A percentile compares a stretch with the other conserved stretches of the same genome.
Conservation (phyloP, 2,329 filamentous ascomycete genomes). For the Nakataea oryzae region DNA sequence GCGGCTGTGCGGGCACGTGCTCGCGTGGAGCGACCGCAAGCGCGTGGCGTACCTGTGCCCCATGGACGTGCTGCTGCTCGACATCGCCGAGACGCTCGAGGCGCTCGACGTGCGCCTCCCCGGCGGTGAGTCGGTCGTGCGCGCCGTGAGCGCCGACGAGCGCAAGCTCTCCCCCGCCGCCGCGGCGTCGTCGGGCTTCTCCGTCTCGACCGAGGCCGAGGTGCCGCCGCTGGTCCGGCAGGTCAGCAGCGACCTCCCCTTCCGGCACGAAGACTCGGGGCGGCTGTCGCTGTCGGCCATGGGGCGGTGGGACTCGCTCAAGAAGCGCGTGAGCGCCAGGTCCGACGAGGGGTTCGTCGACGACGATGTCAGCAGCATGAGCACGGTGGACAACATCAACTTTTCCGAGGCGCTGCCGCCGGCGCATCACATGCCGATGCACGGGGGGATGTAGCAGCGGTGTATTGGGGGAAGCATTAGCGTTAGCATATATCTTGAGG, state of each 20-base stretch:
- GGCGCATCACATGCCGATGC: neutral
- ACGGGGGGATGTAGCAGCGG: neutral
- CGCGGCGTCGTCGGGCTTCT: neutral
- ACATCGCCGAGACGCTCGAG: conserved; percentile 71
- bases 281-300: neutral
- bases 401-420: neutral
- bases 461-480: neutral
- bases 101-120: conserved; percentile 64
- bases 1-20: conserved; percentile 76
- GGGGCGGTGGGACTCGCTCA: neutral
- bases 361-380: conserved; percentile 3
- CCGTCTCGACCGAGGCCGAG: neutral
- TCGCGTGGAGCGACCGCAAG: conserved; percentile 77
- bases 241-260: neutral
- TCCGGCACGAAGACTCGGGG: neutral
- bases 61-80: conserved; percentile 81
- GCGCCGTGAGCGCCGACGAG: conserved; percentile 11
- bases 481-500: neutral
- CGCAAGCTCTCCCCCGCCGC: neutral
- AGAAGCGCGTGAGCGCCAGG: neutral
- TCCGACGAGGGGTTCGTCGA: neutral
- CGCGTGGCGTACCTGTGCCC: conserved; percentile 85
- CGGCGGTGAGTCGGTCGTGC: conserved; percentile 36
- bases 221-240: neutral
- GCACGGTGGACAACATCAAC: neutral